Evolutionary conservation across 139 green algal species (phyloP).

Genomic region (Mesostigma viride): DNA sequence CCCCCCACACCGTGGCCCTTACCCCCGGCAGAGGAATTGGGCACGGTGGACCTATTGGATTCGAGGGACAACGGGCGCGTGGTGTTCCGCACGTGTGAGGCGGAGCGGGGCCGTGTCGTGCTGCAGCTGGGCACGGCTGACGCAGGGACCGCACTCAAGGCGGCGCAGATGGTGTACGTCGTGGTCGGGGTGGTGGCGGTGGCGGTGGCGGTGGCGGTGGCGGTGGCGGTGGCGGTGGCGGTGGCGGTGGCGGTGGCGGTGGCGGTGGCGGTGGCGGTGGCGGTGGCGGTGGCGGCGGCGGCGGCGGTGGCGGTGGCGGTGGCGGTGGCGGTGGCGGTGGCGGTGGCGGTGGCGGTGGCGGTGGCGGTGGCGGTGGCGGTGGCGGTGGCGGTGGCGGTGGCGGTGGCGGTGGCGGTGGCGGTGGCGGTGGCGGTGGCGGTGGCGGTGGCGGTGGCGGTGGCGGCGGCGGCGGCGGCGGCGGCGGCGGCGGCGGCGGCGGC

Average conservation of each 20-base stretch:
- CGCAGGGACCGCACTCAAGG: slow-evolving; percentile 17
- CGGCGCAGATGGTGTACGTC: slow-evolving; percentile 27
- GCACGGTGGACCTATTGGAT: slow-evolving; percentile 31
- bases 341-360: no score
- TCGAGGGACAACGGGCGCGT: slow-evolving; percentile 10
- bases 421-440: no score
- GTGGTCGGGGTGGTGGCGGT: no score
- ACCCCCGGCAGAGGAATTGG: slow-evolving; percentile 2
- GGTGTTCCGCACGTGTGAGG: slow-evolving; percentile 31
- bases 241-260: no score
- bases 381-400: no score
- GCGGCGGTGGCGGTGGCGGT: not conserved
- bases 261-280: no score
- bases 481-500: no score
- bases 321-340: not conserved
- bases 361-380: not conserved
- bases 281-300: not conserved
- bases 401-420: no score
- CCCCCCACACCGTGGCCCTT: not conserved
- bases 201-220: no score
- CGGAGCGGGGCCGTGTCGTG: slow-evolving; percentile 19
- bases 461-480: no score
- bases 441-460: no score
- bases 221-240: no score
- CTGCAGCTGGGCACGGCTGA: slow-evolving; percentile 33